A percentile compares a stretch with the other conserved stretches of the same genome.
These are phyloP conservation scores for Penicillium samsonianum DNA, from an alignment of 495 filamentous ascomycete species.

Conservation along the genomic window DNA sequence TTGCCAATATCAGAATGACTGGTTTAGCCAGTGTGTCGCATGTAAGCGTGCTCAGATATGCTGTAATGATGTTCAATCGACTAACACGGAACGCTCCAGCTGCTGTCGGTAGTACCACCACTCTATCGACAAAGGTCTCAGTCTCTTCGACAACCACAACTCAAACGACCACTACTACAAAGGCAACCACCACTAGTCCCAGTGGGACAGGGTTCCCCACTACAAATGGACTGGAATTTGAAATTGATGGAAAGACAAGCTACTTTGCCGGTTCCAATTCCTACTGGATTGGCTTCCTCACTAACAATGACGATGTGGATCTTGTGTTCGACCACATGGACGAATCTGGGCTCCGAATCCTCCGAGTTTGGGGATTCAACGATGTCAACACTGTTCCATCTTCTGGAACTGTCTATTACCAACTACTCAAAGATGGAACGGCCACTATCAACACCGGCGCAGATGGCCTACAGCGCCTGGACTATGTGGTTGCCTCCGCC, in stretches of 20 bases:
- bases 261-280: slow-evolving; percentile 71
- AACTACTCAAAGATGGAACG: slow-evolving; percentile 52
- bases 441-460: slow-evolving; percentile 67
- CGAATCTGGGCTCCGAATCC: slow-evolving; percentile 62
- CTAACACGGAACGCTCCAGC: neutral
- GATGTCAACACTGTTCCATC: slow-evolving; percentile 53
- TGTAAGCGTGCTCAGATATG: slow-evolving; percentile 12
- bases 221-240: slow-evolving; percentile 57
- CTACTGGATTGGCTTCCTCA: slow-evolving; percentile 74
- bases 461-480: slow-evolving; percentile 66
- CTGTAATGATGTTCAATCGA: neutral
- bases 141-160: slow-evolving; percentile 9
- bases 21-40: slow-evolving; percentile 42
- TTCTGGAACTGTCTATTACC: slow-evolving; percentile 58
- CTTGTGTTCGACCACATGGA: slow-evolving; percentile 50
- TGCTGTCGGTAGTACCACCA: slow-evolving; percentile 3
- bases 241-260: slow-evolving; percentile 60
- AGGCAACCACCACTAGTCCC: slow-evolving; percentile 16
- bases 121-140: slow-evolving; percentile 1
- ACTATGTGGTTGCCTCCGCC: slow-evolving; percentile 65
- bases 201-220: slow-evolving; percentile 46
- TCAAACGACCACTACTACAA: slow-evolving; percentile 12
- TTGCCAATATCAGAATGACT: slow-evolving; percentile 38
- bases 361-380: slow-evolving; percentile 76
- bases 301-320: slow-evolving; percentile 63